Evolutionary conservation across 2,329 filamentous ascomycete species (phyloP).

Genomic region (Cercospora sojina): DNA sequence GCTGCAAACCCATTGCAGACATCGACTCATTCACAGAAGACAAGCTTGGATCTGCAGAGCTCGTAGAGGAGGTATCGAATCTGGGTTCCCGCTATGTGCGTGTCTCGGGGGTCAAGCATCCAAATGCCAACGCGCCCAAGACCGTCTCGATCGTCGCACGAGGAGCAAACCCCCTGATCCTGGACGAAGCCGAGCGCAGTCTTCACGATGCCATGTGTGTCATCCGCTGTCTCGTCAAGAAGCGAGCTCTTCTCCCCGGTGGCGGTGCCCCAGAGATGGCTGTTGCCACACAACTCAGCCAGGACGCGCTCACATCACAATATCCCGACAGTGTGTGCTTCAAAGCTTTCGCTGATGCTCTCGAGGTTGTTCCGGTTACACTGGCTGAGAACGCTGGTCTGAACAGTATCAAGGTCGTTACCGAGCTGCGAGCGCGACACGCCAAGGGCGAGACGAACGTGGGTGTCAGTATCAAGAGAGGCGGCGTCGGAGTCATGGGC

Average conservation of each 20-base stretch:
- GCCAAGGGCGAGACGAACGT: slow-evolving; percentile 94
- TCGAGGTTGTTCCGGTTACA: slow-evolving; percentile 96
- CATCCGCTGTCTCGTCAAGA: slow-evolving; percentile 96
- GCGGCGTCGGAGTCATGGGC: slow-evolving; percentile 95
- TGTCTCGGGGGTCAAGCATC: slow-evolving; percentile 82
- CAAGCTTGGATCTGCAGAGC: slow-evolving; percentile 89
- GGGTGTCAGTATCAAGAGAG: slow-evolving; percentile 96
- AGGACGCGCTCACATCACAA: slow-evolving; percentile 75
- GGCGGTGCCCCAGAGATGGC: slow-evolving; percentile 96
- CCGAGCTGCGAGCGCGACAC: slow-evolving; percentile 89
- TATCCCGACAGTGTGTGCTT: slow-evolving; percentile 98
- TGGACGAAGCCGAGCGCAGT: slow-evolving; percentile 95
- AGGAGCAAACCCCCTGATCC: slow-evolving; percentile 88
- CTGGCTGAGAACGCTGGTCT: slow-evolving; percentile 95
- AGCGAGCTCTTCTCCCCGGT: slow-evolving; percentile 97
- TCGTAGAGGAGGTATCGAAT: slow-evolving; percentile 87
- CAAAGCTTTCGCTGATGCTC: slow-evolving; percentile 96
- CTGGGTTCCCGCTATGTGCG: slow-evolving; percentile 91
- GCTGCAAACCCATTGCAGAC: slow-evolving; percentile 98
- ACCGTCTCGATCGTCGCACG: slow-evolving; percentile 94
- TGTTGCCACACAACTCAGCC: slow-evolving; percentile 81
- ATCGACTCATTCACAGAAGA: slow-evolving; percentile 98
- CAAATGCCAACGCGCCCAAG: slow-evolving; percentile 59
- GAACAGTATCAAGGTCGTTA: slow-evolving; percentile 98
- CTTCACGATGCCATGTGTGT: slow-evolving; percentile 97